Percentiles rank a stretch among this genome's conserved stretches.
phyloP scores from a whole-genome alignment of 2,329 filamentous ascomycete species.

The Penicillium fuscoglaucum region DNA sequence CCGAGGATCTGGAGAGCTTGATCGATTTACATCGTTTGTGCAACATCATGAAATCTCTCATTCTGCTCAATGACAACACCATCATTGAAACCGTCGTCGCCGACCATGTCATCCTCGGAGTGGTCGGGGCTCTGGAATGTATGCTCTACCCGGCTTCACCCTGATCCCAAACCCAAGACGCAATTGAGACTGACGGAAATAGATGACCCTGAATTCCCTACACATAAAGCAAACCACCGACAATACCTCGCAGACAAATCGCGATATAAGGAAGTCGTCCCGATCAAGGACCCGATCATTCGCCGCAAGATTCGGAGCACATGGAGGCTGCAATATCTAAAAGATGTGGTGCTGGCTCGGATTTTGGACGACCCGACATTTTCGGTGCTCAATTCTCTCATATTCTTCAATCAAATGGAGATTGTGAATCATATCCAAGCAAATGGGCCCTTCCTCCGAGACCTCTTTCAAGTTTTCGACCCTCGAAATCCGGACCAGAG shows the following conservation, averaged over 20 bases:
- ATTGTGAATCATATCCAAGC: slow-evolving; percentile 93
- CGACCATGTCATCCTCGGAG: slow-evolving; percentile 83
- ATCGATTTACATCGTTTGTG: slow-evolving; percentile 85
- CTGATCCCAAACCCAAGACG: neutral
- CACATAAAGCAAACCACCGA: slow-evolving; percentile 94
- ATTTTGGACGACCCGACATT: slow-evolving; percentile 98
- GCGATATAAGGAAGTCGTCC: slow-evolving; percentile 93
- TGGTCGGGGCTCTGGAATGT: slow-evolving; percentile 92
- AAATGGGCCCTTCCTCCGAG: slow-evolving; percentile 74
- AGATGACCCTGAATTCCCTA: slow-evolving; percentile 95
- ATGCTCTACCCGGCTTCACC: slow-evolving; percentile 28
- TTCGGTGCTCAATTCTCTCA: slow-evolving; percentile 93
- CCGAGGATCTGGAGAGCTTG: slow-evolving; percentile 87
- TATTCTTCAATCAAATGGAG: slow-evolving; percentile 98
- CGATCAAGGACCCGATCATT: slow-evolving; percentile 78
- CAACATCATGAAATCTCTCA: slow-evolving; percentile 96
- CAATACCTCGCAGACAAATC: slow-evolving; percentile 87
- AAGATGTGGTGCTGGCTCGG: slow-evolving; percentile 94
- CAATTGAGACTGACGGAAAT: slow-evolving; percentile 6
- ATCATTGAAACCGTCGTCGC: slow-evolving; percentile 94
- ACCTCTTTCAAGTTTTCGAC: slow-evolving; percentile 84
- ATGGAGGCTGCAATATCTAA: slow-evolving; percentile 92
- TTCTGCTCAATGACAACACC: slow-evolving; percentile 87
- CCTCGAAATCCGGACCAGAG: slow-evolving; percentile 62
- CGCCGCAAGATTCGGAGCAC: slow-evolving; percentile 93